Base-by-base conservation (phyloP, 2,329 filamentous ascomycete species). In the Cadophora gregata region DNA sequence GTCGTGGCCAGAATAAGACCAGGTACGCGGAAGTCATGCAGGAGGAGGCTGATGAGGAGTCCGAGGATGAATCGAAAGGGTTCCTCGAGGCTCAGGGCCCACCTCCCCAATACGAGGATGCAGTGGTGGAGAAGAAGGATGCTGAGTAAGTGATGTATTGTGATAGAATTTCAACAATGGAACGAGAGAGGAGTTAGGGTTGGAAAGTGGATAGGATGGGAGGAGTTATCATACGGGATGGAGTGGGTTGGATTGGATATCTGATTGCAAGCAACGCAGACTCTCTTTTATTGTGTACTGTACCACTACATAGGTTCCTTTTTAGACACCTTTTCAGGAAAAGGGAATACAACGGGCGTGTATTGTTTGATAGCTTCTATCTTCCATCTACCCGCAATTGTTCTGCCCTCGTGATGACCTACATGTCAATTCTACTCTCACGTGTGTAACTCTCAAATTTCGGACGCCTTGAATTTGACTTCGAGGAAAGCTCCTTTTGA, bases 1-100 rank as follows among this genome's bases (percentile, higher is more conserved):
- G 86, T 62, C 81, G 83, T 59, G 78, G 79, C 27, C 62, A 61
- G 24, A 59, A 29, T n/a, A 59, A 69, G 55, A 59, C 19, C 24
- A 59, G 69, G 55, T 75, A 75, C 38, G 29, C 51, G 19, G 64
- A 64, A 36, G 67, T 75, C 58, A 67, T 71, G 31, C 68, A 73
- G 62, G 67, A 72, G 21, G 73, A 76, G 45, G 59, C 24, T 36
- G 50, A 42, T 8, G 70, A 70, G 19, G 67, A 71, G 8, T 62
- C 27, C 16, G 66, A 68, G 24, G 72, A 73, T n/a, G 74, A 77
- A 36, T 59, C 61, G 16, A 75, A 75, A 68, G 62, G 60, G 3
- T 70, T 74, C 59, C 47, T 76, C 21, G 67, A 66, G 27, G 63
- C 72, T 29, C 74, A 75, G 61, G 71, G 69, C 9, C 69, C 75